Base-by-base conservation (phyloP, 2,329 filamentous ascomycete genomes). In the Trichoderma hamatum region DNA sequence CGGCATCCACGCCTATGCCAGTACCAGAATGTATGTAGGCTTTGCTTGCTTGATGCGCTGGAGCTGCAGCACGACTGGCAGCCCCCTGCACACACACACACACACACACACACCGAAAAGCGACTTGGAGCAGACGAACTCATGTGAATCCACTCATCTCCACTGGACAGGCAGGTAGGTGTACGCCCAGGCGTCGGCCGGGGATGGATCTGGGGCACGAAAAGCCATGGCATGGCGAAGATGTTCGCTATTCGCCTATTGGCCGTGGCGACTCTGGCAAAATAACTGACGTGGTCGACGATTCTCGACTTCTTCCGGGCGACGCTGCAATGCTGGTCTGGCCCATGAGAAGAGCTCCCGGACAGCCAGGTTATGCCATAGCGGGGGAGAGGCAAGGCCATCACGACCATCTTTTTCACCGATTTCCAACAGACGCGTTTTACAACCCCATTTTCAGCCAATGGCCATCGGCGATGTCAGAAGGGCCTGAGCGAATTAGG, bases 311-410 rank as follows among this genome's bases (percentile, higher is more conserved):
- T 5, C 14, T 30, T 26, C 54, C 52, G 32, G 56, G 32, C 54
- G 26, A 28, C 54, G 14, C 30, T 56, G 28, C 54, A 19, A 28
- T 43, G 32, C 30, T 24, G 21, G 55, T n/a, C 55, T 58, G 32
- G 55, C 55, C 55, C 56, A 43, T 36, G 10, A 21, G 21, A 26
- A 24, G 34, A 26, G 56, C 56, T 39, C 30, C 14, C 9, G 21
- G 54, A 34, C 54, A 56, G 52, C 28, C 52, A n/a, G 32, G 21
- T 11, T 28, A 43, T 26, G 52, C 26, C n/a, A 70, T 66, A 32
- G 70, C 70, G 70, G 70, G 70, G 70, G 70, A 70, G 70, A 69
- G 70, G 68, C 69, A 65, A 70, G 21, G 16, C 55, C 28, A 30
- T 59, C 54, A 26, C 26, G 63, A 43, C 63, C 19, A 30, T 65